Conservation (phyloP, 306 rosid genomes). For the Phaseolus lunatus region DNA sequence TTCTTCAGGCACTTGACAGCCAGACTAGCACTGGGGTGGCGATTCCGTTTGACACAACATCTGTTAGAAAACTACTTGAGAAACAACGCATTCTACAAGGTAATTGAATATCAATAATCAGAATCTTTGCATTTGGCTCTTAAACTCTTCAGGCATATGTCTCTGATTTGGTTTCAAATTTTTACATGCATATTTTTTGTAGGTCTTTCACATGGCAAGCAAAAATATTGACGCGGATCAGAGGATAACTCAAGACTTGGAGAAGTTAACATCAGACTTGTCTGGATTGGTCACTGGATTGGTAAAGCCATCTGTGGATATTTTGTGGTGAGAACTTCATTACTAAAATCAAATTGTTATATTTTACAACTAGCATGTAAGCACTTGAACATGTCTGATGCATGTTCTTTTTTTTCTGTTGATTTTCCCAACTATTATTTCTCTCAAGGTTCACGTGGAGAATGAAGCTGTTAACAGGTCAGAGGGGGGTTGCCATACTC, state of each 20-base stretch:
- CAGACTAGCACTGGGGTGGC: slow-evolving; percentile 96
- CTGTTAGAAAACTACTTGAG: slow-evolving; percentile 80
- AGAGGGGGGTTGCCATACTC: slow-evolving; percentile 90
- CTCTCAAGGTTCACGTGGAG: slow-evolving; percentile 98
- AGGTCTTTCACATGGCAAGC: slow-evolving; percentile 95
- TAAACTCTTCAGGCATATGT: slow-evolving; percentile 40
- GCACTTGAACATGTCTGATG: slow-evolving; percentile 28
- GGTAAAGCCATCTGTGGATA: slow-evolving; percentile 97
- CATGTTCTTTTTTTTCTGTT: slow-evolving; percentile 24
- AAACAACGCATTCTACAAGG: slow-evolving; percentile 98
- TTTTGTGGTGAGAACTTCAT: slow-evolving; percentile 77
- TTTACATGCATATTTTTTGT: slow-evolving; percentile 49
- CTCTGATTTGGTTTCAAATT: slow-evolving; percentile 39
- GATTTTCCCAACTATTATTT: slow-evolving; percentile 16
- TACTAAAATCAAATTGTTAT: not conserved
- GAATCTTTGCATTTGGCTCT: slow-evolving; percentile 34
- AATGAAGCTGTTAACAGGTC: slow-evolving; percentile 97
- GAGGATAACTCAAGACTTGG: slow-evolving; percentile 94
- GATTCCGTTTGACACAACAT: slow-evolving; percentile 94
- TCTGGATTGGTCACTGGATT: slow-evolving; percentile 97
- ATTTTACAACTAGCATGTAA: slow-evolving; percentile 28
- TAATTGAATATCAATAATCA: slow-evolving; percentile 43
- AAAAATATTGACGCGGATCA: slow-evolving; percentile 92
- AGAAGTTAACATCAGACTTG: slow-evolving; percentile 85
- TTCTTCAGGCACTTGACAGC: slow-evolving; percentile 83